Evolutionary conservation across 371 early-diverging fungal species (phyloP).

Genomic region (Rhizopus arrhizus): DNA sequence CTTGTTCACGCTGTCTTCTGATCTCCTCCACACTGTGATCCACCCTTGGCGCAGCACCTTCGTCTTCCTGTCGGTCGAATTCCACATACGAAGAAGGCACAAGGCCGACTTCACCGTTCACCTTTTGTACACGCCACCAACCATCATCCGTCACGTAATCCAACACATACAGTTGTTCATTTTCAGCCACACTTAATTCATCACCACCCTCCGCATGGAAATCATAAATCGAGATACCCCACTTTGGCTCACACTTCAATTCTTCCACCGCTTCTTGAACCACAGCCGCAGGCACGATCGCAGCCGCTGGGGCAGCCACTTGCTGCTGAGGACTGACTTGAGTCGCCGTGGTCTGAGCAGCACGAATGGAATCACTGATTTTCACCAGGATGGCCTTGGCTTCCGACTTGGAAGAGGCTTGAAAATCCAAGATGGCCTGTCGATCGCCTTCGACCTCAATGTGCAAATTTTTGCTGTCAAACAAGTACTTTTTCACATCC

Average conservation of each 20-base stretch:
- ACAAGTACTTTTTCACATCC: conserved; percentile 60
- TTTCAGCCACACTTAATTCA: conserved; percentile 72
- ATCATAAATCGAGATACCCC: conserved; percentile 77
- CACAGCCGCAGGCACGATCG: conserved; percentile 25
- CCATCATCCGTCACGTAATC: conserved; percentile 77
- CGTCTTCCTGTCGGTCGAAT: conserved; percentile 47
- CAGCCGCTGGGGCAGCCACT: conserved; percentile 14
- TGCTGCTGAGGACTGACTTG: conserved; percentile 12
- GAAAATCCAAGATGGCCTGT: conserved; percentile 64
- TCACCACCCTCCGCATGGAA: conserved; percentile 77
- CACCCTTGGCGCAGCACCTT: conserved; percentile 20
- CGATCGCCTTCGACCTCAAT: conserved; percentile 62
- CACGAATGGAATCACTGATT: conserved; percentile 59
- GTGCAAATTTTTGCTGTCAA: conserved; percentile 65
- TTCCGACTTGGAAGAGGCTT: conserved; percentile 67
- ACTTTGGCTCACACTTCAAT: conserved; percentile 52
- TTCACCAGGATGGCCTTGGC: conserved; percentile 69
- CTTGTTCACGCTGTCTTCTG: conserved; percentile 34
- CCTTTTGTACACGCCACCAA: conserved; percentile 69
- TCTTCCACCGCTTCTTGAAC: conserved; percentile 7
- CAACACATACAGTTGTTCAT: conserved; percentile 74
- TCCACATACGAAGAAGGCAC: conserved; percentile 61
- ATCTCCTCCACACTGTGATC: conserved; percentile 23
- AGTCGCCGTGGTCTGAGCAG: conserved; percentile 37
- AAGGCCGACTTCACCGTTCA: conserved; percentile 53